phyloP scores from a whole-genome alignment of 768 basidiomycete genomes.

The Lentinula raphanica region DNA sequence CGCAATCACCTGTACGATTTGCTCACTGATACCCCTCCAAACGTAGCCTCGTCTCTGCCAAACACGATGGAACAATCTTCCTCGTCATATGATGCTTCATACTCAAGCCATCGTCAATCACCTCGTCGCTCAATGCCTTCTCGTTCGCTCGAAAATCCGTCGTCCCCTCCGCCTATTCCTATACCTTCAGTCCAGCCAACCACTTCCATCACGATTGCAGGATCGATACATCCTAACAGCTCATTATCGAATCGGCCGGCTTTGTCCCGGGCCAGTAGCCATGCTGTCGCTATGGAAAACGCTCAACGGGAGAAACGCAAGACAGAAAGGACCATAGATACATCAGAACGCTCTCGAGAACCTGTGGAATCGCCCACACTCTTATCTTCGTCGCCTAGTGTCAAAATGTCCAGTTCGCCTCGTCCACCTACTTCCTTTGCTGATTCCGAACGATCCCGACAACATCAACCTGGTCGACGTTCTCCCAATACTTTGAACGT shows the following conservation, averaged over 20 bases:
- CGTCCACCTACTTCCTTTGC: background rate
- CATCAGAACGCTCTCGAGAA: slow-evolving; percentile 21
- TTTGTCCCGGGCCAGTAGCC: slow-evolving; percentile 47
- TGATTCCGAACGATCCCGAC: background rate
- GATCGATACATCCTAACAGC: slow-evolving; percentile 12
- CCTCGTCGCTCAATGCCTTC: slow-evolving; percentile 19
- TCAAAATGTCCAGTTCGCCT: background rate
- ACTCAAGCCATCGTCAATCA: background rate
- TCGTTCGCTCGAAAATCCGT: slow-evolving; percentile 14
- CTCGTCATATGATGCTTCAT: background rate
- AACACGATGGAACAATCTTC: slow-evolving; percentile 10
- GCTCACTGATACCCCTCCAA: slow-evolving; percentile 31
- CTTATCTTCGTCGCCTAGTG: background rate
- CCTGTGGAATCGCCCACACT: slow-evolving; percentile 5
- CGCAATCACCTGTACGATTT: slow-evolving; percentile 42
- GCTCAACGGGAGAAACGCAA: slow-evolving; percentile 23
- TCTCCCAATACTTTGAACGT: background rate
- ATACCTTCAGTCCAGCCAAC: slow-evolving; percentile 14
- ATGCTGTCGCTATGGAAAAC: slow-evolving; percentile 47
- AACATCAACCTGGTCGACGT: background rate
- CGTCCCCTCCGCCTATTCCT: slow-evolving; percentile 9
- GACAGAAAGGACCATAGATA: slow-evolving; percentile 15
- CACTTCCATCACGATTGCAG: slow-evolving; percentile 14
- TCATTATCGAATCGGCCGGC: slow-evolving; percentile 17
- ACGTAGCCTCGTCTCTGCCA: slow-evolving; percentile 39